Evolutionary conservation across 1,284 basidiomycete genomes (phyloP).

Genomic region (Tausonia pullulans): DNA sequence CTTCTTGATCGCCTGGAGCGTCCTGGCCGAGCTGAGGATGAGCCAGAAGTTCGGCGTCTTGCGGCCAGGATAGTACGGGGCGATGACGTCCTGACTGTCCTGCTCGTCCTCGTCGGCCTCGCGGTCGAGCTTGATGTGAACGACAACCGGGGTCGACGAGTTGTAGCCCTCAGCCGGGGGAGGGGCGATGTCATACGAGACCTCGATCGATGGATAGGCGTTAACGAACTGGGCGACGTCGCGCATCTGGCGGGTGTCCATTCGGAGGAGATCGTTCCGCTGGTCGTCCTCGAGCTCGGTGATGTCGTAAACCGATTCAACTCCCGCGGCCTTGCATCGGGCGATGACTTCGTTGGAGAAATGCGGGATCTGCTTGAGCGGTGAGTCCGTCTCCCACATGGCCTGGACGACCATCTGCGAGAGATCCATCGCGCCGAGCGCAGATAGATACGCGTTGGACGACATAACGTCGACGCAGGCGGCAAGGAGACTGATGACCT

Average conservation of each 20-base stretch:
- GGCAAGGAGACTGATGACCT: slow-evolving; percentile 77
- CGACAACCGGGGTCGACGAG: slow-evolving; percentile 66
- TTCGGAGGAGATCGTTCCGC: slow-evolving; percentile 67
- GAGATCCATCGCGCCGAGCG: slow-evolving; percentile 93
- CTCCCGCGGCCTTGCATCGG: slow-evolving; percentile 66
- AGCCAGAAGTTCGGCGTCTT: slow-evolving; percentile 98
- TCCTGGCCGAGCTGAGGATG: slow-evolving; percentile 57
- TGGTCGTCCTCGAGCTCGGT: slow-evolving; percentile 94
- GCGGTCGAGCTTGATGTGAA: slow-evolving; percentile 67
- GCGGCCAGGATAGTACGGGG: slow-evolving; percentile 78
- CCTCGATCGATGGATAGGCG: slow-evolving; percentile 85
- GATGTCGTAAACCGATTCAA: slow-evolving; percentile 85
- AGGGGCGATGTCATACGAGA: slow-evolving; percentile 48
- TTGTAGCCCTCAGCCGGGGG: slow-evolving; percentile 69
- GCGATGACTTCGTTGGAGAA: slow-evolving; percentile 79
- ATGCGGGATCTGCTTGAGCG: slow-evolving; percentile 89
- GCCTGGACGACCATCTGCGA: slow-evolving; percentile 99
- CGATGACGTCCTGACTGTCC: slow-evolving; percentile 66
- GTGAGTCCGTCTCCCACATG: slow-evolving; percentile 92
- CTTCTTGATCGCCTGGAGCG: slow-evolving; percentile 85
- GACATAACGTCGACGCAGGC: slow-evolving; percentile 98
- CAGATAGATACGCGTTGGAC: slow-evolving; percentile 87
- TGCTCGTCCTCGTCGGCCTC: slow-evolving; percentile 78
- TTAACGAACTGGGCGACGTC: slow-evolving; percentile 90
- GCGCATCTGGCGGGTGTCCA: slow-evolving; percentile 76